These are phyloP conservation scores for Hsuehochloa calcarea DNA, from an alignment of 176 grass and related monocot genomes.

Conservation along the genomic window DNA sequence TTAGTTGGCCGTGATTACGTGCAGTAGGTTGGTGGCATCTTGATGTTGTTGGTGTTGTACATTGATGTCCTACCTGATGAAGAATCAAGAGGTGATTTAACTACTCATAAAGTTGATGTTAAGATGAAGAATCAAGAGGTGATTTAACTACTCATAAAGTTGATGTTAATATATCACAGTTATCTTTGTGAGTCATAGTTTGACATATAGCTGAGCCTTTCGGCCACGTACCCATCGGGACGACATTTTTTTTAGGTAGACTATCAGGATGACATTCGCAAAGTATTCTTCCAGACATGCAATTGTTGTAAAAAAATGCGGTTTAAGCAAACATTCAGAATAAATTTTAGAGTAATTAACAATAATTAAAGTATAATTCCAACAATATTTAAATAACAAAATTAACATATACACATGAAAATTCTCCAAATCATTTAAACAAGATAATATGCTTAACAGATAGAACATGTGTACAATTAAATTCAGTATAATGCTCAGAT, in stretches of 20 bases:
- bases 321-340: too few species aligned
- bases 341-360: too few species aligned
- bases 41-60: conserved; percentile 12
- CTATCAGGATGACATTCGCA: neutral
- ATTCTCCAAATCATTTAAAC: too few species aligned
- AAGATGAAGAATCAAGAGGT: conserved; percentile 3
- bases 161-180: neutral
- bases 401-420: too few species aligned
- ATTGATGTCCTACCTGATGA: conserved; percentile 9
- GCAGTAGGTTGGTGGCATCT: conserved; percentile 4
- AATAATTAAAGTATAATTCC: too few species aligned
- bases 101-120: neutral
- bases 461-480: too few species aligned
- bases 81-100: conserved; percentile 23
- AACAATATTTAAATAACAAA: too few species aligned
- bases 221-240: neutral
- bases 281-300: neutral
- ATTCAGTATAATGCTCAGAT: too few species aligned
- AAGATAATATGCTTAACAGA: too few species aligned
- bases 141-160: conserved; percentile 9
- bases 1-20: conserved; percentile 19
- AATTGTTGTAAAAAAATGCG: too few species aligned
- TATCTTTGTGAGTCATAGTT: conserved; percentile 13
- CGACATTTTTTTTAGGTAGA: neutral
- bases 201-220: neutral